Evolutionary conservation across 805 yeast species (phyloP).

Genomic region (Kluyveromyces aestuarii): DNA sequence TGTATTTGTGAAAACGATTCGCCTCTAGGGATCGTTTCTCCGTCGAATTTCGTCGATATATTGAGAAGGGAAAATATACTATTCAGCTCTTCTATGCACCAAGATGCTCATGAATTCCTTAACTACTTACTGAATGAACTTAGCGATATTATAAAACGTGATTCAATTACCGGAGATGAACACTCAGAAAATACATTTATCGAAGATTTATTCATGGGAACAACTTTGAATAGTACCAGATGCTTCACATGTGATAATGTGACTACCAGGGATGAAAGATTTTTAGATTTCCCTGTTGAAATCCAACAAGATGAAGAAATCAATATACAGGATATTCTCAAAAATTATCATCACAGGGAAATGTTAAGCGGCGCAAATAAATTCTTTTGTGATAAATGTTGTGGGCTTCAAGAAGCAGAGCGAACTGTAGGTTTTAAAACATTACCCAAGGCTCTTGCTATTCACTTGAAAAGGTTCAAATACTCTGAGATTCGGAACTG

Average conservation of each 20-base stretch:
- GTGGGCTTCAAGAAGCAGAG: slow-evolving; percentile 87
- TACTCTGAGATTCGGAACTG: slow-evolving; percentile 75
- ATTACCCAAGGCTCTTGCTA: slow-evolving; percentile 68
- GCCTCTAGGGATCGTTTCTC: slow-evolving; percentile 77
- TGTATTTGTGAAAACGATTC: slow-evolving; percentile 64
- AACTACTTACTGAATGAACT: slow-evolving; percentile 78
- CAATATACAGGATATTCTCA: slow-evolving; percentile 41
- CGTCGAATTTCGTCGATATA: slow-evolving; percentile 61
- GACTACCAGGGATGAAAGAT: slow-evolving; percentile 75
- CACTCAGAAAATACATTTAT: slow-evolving; percentile 43
- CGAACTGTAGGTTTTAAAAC: slow-evolving; percentile 74
- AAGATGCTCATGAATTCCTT: slow-evolving; percentile 95
- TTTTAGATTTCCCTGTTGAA: slow-evolving; percentile 80
- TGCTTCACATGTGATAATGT: slow-evolving; percentile 84
- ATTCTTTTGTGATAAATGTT: slow-evolving; percentile 86
- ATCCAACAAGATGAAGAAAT: slow-evolving; percentile 67
- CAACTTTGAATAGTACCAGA: slow-evolving; percentile 75
- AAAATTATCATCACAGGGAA: slow-evolving; percentile 67
- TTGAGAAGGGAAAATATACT: slow-evolving; percentile 75
- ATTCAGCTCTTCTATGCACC: slow-evolving; percentile 90
- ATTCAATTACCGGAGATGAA: slow-evolving; percentile 9
- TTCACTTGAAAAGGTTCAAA: slow-evolving; percentile 87
- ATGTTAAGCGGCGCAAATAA: slow-evolving; percentile 80
- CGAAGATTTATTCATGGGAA: slow-evolving; percentile 73
- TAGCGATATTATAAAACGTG: slow-evolving; percentile 34